A percentile compares a stretch with the other conserved stretches of the same genome.
phyloP scores from a whole-genome alignment of 164 flowering plant species.

The Chimonanthus salicifolius region DNA sequence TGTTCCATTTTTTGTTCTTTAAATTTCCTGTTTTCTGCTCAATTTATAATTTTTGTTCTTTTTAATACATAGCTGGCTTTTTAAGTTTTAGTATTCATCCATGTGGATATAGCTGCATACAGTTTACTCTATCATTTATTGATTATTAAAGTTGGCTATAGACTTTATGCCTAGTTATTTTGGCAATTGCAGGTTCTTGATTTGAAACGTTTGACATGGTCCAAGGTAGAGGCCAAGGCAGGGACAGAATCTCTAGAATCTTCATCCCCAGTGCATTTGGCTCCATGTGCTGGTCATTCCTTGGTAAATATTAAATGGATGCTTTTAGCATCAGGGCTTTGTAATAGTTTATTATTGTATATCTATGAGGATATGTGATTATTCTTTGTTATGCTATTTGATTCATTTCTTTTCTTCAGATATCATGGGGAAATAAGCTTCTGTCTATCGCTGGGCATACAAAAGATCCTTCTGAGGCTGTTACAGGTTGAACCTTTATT shows the following conservation, averaged over 20 bases:
- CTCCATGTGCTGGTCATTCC: conserved; percentile 96
- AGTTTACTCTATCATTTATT: neutral
- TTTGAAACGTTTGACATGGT: conserved; percentile 91
- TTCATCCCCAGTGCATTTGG: conserved; percentile 30
- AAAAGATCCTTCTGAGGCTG: conserved; percentile 84
- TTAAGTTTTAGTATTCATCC: neutral
- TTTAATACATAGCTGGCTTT: neutral
- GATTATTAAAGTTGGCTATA: neutral
- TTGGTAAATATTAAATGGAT: conserved; percentile 49
- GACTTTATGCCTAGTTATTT: neutral
- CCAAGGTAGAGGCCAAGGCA: conserved; percentile 62
- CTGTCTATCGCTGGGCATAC: conserved; percentile 87
- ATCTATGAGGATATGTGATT: neutral
- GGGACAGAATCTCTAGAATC: conserved; percentile 41
- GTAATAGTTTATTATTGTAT: neutral
- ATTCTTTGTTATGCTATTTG: neutral
- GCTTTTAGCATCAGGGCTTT: neutral
- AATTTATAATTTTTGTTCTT: too few relatives aligned
- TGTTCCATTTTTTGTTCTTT: too few relatives aligned
- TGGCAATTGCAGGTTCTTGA: conserved; percentile 63
- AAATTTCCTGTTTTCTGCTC: too few relatives aligned
- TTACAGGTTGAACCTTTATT: conserved; percentile 47
- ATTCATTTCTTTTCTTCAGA: conserved; percentile 31
- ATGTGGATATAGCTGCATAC: neutral
- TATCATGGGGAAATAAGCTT: conserved; percentile 94